These are phyloP conservation scores for Pseudogymnoascus sp. DNA, from an alignment of 2,329 filamentous ascomycete species.

Conservation along the genomic window DNA sequence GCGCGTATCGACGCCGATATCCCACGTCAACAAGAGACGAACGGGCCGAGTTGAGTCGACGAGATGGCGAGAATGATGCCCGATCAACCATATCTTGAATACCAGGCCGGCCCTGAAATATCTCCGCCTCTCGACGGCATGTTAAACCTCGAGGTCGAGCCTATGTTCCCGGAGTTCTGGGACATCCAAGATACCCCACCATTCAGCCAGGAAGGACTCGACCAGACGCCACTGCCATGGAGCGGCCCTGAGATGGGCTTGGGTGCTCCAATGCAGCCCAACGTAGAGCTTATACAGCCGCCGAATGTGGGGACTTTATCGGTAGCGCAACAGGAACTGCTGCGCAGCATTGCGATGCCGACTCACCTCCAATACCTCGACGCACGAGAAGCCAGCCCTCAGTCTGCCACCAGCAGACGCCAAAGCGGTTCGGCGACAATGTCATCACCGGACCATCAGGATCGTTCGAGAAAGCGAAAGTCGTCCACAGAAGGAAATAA, in stretches of 20 bases:
- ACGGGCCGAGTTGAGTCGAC: background rate
- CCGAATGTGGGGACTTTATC: slow-evolving; percentile 38
- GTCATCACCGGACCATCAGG: slow-evolving; percentile 54
- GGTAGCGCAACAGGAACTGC: slow-evolving; percentile 50
- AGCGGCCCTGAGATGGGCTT: slow-evolving; percentile 23
- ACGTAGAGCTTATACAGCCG: slow-evolving; percentile 16
- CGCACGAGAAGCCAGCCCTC: slow-evolving; percentile 41
- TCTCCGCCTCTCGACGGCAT: background rate
- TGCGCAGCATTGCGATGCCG: slow-evolving; percentile 57
- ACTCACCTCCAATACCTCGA: slow-evolving; percentile 46
- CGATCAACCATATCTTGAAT: slow-evolving; percentile 7
- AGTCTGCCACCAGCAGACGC: slow-evolving; percentile 42
- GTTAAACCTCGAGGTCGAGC: slow-evolving; percentile 15
- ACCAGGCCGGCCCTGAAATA: background rate
- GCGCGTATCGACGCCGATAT: background rate
- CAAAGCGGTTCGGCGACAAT: slow-evolving; percentile 34
- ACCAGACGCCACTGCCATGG: slow-evolving; percentile 28
- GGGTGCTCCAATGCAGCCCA: slow-evolving; percentile 17
- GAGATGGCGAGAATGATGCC: slow-evolving; percentile 8
- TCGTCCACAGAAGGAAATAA: slow-evolving; percentile 50
- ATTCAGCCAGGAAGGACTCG: slow-evolving; percentile 25
- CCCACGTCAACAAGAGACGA: background rate
- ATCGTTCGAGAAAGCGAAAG: slow-evolving; percentile 57
- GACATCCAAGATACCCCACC: slow-evolving; percentile 24
- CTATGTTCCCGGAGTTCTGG: slow-evolving; percentile 24